These are phyloP conservation scores for Oryza glaberrima DNA, from an alignment of 176 grass and related monocot species.

Conservation along the genomic window DNA sequence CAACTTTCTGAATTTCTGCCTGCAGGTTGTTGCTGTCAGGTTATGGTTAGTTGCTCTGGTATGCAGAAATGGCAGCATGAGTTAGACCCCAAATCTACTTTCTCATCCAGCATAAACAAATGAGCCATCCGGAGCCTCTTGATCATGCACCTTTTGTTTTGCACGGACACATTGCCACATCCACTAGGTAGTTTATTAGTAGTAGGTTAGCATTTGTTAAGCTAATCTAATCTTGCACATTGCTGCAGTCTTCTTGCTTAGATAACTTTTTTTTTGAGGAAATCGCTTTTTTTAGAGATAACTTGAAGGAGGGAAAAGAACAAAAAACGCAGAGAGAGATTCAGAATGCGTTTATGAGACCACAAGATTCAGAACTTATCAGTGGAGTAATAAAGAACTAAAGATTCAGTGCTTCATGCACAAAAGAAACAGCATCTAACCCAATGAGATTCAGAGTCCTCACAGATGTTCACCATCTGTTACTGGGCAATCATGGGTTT, in stretches of 20 bases:
- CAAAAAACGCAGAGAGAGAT: background rate
- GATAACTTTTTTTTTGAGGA: background rate
- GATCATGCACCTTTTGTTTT: constrained; percentile 19
- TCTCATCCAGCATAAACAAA: constrained; percentile 31
- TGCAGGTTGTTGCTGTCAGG: background rate
- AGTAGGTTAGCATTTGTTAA: background rate
- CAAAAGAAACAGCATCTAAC: background rate
- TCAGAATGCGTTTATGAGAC: background rate
- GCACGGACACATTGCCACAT: constrained; percentile 16
- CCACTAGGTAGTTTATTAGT: constrained; percentile 16
- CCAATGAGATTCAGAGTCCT: background rate
- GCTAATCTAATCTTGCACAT: constrained; percentile 42
- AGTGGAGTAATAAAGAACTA: background rate
- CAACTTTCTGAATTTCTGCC: background rate
- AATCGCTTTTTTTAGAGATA: background rate
- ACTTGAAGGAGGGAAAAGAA: background rate
- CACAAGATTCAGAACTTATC: constrained; percentile 10
- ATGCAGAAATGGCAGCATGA: background rate
- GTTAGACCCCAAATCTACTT: constrained; percentile 33
- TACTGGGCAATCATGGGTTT: background rate
- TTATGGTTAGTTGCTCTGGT: background rate
- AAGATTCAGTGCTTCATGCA: background rate
- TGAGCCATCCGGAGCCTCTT: background rate
- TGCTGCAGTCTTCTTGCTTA: background rate
- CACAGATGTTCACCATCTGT: background rate